Base-by-base conservation (phyloP, 2,329 filamentous ascomycete species). In the Xylaria sp. region DNA sequence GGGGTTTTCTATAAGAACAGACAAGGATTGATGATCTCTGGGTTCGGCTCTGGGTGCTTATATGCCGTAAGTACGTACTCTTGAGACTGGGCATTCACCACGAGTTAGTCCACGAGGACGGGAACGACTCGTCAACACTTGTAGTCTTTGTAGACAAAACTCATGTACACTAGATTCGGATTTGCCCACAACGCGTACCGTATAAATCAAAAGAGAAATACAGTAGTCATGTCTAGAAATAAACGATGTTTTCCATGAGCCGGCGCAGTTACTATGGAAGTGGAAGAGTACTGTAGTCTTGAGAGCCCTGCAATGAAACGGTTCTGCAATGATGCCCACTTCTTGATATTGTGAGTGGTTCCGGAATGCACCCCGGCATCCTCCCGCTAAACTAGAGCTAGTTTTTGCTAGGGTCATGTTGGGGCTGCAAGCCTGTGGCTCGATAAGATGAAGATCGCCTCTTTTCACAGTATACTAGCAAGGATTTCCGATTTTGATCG, bases 361-460 rank as follows among this genome's bases (percentile, higher is more conserved):
- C 60, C 65, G 60, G 60, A 17, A 59, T n/a, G 49, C 49, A 56
- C 56, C 54, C 59, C 61, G 48, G 56, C 44, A 31, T 28, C 33
- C 1, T 46, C 49, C 65, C 65, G 60, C 44, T n/a, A 56, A 46
- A 36, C 65, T 13, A 48, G 13, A 49, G 48, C 49, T 57, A 26
- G 49, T 28, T 38, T 42, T 10, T 26, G 38, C 59, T 13, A 42
- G 58, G 64, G 51, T 44, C 23, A 33, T 1, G 5, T 6, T 54
- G 54, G 48, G 17, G 33, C 42, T 17, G n/a, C 31, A 53, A 56
- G 54, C 46, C 13, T 48, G 23, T 61, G 17, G 33, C 64, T 38
- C 28, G 44, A 44, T 59, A 44, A 54, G 49, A 60, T 65, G 33
- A 63, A 53, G 59, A 67, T 67, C 64, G 62, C 44, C 64, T 4